Conservation (phyloP, 176 grass and related monocot genomes). For the Melocanna baccifera region DNA sequence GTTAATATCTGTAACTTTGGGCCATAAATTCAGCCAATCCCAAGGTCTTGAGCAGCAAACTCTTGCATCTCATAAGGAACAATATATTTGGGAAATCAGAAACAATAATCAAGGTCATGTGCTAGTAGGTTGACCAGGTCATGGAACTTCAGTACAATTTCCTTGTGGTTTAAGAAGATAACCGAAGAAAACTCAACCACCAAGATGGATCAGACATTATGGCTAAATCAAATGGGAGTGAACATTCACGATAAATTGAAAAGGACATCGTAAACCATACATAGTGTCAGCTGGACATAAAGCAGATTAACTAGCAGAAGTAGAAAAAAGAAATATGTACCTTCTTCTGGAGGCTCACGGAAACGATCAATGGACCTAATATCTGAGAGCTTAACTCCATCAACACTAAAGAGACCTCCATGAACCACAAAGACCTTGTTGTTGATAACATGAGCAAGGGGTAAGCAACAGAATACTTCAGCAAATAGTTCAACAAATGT, state of each 20-base stretch:
- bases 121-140: background rate
- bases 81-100: background rate
- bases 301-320: background rate
- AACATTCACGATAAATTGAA: background rate
- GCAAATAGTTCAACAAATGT: constrained; percentile 88
- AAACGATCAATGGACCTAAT: constrained; percentile 90
- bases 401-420: constrained; percentile 90
- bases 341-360: constrained; percentile 93
- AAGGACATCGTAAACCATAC: background rate
- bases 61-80: background rate
- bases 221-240: background rate
- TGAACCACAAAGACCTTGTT: constrained; percentile 83
- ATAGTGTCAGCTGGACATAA: background rate
- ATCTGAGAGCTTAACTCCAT: constrained; percentile 90
- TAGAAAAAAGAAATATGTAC: constrained; percentile 27
- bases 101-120: background rate
- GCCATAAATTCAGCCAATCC: background rate
- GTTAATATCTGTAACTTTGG: constrained; percentile 4
- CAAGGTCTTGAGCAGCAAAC: background rate
- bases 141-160: background rate
- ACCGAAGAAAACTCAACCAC: background rate
- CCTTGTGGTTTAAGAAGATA: background rate
- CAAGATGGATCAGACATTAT: constrained; percentile 18
- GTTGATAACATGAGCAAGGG: constrained; percentile 92
- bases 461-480: constrained; percentile 88